phyloP scores from a whole-genome alignment of 129 eudicot species.

The Saussurea involucrata region DNA sequence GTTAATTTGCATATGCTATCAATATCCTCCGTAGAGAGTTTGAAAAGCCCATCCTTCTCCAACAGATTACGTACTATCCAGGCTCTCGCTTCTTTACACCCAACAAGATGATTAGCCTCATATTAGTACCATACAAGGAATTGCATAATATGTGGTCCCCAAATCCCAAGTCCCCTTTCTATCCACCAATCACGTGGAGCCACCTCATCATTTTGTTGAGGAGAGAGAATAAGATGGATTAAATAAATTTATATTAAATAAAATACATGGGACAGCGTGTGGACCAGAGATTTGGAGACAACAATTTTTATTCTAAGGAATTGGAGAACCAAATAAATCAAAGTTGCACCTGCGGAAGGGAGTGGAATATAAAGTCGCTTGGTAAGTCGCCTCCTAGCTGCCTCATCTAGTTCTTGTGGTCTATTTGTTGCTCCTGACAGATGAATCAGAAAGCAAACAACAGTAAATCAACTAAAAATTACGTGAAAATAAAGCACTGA shows the following conservation, averaged over 20 bases:
- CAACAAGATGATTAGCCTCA: conserved; percentile 17
- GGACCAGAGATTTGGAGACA: background rate
- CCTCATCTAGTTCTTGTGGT: conserved; percentile 98
- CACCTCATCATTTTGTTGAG: background rate
- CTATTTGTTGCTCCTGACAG: conserved; percentile 93
- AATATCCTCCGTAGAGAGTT: conserved; percentile 69
- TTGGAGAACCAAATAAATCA: background rate
- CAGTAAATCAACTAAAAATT: background rate
- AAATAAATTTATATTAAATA: background rate
- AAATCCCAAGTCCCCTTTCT: background rate
- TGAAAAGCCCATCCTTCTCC: conserved; percentile 79
- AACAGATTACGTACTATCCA: conserved; percentile 77
- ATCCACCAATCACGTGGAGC: background rate
- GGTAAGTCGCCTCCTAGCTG: conserved; percentile 98
- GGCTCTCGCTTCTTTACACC: conserved; percentile 73
- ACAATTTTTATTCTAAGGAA: background rate
- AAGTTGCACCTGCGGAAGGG: conserved; percentile 75
- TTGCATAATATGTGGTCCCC: background rate
- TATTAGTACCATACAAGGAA: conserved; percentile 6
- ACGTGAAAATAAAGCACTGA: background rate
- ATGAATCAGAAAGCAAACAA: background rate
- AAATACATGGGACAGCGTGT: background rate
- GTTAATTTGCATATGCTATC: conserved; percentile 64
- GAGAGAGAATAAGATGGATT: background rate
- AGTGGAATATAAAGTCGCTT: conserved; percentile 94